Percentiles rank a stretch among this genome's conserved stretches.
Evolutionary conservation across 192 early-diverging fungal genomes (phyloP).

Genomic region (Coemansia sp.): DNA sequence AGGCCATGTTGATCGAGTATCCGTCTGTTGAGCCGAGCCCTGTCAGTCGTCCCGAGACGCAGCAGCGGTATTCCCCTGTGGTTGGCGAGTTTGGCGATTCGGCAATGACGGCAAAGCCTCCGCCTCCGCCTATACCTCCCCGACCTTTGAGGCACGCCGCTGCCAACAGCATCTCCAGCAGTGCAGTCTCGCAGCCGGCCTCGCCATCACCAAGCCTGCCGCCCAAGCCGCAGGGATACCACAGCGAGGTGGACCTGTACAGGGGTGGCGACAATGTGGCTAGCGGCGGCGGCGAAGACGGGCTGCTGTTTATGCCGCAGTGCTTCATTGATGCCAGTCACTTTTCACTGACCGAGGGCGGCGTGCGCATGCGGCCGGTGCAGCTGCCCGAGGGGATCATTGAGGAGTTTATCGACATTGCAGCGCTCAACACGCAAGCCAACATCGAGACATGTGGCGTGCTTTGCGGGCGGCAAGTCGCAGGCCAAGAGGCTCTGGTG

Average conservation of each 20-base stretch:
- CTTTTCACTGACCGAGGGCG: conserved; percentile 55
- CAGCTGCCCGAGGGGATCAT: conserved; percentile 65
- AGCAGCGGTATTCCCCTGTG: not conserved
- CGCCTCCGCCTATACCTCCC: conserved; percentile 17
- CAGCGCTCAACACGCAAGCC: conserved; percentile 64
- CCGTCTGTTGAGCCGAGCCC: conserved; percentile 10
- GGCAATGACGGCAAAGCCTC: not conserved
- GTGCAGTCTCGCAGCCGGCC: not conserved
- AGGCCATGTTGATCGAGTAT: conserved; percentile 14
- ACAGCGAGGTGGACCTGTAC: conserved; percentile 1
- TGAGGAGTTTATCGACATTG: conserved; percentile 69
- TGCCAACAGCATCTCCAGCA: conserved; percentile 6
- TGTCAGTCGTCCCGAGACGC: not conserved
- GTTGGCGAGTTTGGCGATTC: not conserved
- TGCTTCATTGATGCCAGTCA: conserved; percentile 36
- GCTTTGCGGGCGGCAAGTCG: conserved; percentile 70
- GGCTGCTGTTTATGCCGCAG: conserved; percentile 23
- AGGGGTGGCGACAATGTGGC: not conserved
- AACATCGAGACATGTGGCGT: conserved; percentile 92
- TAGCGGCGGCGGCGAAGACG: not conserved
- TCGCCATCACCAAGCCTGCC: conserved; percentile 17
- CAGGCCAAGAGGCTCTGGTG: conserved; percentile 27
- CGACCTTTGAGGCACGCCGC: conserved; percentile 10
- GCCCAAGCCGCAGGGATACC: conserved; percentile 48
- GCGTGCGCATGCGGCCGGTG: conserved; percentile 64